Evolutionary conservation across 164 flowering plant genomes (phyloP).

Genomic region (Vitis amurensis): DNA sequence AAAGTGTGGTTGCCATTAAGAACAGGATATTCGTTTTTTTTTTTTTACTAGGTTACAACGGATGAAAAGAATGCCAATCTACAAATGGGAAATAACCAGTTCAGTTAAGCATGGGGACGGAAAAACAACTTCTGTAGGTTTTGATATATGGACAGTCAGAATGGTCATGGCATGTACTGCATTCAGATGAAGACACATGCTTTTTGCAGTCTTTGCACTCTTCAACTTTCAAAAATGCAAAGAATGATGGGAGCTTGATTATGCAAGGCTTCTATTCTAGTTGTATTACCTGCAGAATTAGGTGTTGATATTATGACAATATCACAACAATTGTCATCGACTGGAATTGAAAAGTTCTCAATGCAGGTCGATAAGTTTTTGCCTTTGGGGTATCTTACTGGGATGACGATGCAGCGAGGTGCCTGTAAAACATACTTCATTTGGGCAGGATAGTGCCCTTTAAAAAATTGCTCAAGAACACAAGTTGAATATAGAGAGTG

Average conservation of each 20-base stretch:
- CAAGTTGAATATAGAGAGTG: too few relatives aligned
- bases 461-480: too few relatives aligned
- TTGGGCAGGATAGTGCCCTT: background rate
- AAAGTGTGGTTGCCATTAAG: too few relatives aligned
- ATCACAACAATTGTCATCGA: conserved; percentile 65
- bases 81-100: too few relatives aligned
- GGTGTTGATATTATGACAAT: conserved; percentile 75
- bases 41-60: too few relatives aligned
- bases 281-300: conserved; percentile 82
- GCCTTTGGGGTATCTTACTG: conserved; percentile 84
- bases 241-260: conserved; percentile 54
- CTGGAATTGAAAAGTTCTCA: conserved; percentile 75
- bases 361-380: conserved; percentile 50
- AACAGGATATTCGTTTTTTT: too few relatives aligned
- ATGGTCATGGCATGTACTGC: conserved; percentile 24
- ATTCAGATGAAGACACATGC: conserved; percentile 65
- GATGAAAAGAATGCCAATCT: too few relatives aligned
- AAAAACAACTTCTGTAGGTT: too few relatives aligned
- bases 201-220: conserved; percentile 81
- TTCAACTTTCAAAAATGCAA: conserved; percentile 52
- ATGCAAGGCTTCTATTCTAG: conserved; percentile 79
- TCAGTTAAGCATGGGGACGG: too few relatives aligned
- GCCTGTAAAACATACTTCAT: conserved; percentile 17
- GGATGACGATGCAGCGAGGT: conserved; percentile 67
- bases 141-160: too few relatives aligned